Percentiles rank a stretch among this genome's conserved stretches.
Evolutionary conservation across 2,329 filamentous ascomycete species (phyloP).

Genomic region (Thelonectria blattea): DNA sequence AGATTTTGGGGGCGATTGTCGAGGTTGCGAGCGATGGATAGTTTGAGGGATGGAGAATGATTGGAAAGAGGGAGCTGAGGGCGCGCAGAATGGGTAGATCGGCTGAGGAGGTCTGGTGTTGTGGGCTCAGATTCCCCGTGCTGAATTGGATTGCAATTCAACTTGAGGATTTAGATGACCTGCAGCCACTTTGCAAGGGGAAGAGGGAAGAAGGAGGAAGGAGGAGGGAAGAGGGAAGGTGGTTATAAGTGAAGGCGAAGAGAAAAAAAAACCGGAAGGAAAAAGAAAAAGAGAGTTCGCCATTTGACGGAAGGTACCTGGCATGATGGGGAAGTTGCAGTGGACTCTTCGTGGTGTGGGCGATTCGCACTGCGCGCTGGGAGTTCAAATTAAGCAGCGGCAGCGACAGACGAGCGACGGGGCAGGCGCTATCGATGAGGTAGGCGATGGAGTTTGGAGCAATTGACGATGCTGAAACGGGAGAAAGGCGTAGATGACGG

Average conservation of each 20-base stretch:
- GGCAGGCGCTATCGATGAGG: too few relatives aligned
- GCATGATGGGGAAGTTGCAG: constrained; percentile 14
- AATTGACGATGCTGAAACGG: not conserved
- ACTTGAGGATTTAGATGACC: not conserved
- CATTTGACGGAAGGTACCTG: constrained; percentile 10
- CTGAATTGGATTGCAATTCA: constrained; percentile 5
- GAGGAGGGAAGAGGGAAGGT: not conserved
- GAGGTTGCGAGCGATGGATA: not conserved
- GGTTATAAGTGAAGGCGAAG: not conserved
- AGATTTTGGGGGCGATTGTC: constrained; percentile 3
- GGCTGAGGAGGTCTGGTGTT: constrained; percentile 7
- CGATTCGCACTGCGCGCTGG: not conserved
- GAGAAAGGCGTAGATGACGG: not conserved
- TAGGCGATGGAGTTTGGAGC: not conserved
- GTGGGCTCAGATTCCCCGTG: constrained; percentile 8
- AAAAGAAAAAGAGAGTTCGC: constrained; percentile 1
- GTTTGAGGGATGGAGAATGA: constrained; percentile 4
- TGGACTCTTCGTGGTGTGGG: not conserved
- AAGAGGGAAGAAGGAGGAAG: not conserved
- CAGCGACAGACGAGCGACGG: not conserved
- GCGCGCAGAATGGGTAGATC: constrained; percentile 5
- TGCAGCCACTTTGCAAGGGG: not conserved
- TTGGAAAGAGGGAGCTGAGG: not conserved
- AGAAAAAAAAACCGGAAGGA: not conserved
- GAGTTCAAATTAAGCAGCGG: constrained; percentile 8